Conservation (phyloP, 257 asterid genomes). For the Solanum acaule region DNA sequence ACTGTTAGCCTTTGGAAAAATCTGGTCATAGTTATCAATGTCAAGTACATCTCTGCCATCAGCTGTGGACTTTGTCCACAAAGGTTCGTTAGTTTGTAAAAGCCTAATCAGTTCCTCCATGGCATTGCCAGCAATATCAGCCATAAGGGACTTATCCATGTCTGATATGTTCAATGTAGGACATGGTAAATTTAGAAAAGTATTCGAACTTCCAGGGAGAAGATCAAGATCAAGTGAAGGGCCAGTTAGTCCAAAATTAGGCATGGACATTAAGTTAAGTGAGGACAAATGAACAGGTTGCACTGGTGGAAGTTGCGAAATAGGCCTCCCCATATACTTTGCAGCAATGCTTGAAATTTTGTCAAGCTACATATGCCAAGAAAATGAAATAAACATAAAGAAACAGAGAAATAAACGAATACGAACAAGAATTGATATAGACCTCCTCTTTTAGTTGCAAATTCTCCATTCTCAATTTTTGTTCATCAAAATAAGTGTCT, state of each 20-base stretch:
- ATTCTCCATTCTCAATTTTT: constrained; percentile 55
- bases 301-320: constrained; percentile 82
- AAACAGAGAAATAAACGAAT: no score
- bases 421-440: no score
- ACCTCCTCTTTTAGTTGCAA: no score
- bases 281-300: constrained; percentile 80
- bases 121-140: constrained; percentile 58
- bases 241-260: constrained; percentile 45
- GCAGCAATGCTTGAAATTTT: constrained; percentile 91
- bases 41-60: constrained; percentile 61
- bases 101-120: constrained; percentile 76
- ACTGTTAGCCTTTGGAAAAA: constrained; percentile 46
- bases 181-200: constrained; percentile 18
- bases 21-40: constrained; percentile 46
- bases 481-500: constrained; percentile 73
- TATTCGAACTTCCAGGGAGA: constrained; percentile 42
- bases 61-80: constrained; percentile 58
- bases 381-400: background rate
- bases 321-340: constrained; percentile 89
- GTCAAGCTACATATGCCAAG: constrained; percentile 45
- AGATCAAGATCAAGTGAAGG: constrained; percentile 90
- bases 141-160: constrained; percentile 83
- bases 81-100: constrained; percentile 57
- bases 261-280: constrained; percentile 61
- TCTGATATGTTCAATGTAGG: constrained; percentile 51